Conservation (phyloP, 345 rosid species). For the Dimocarpus longan region DNA sequence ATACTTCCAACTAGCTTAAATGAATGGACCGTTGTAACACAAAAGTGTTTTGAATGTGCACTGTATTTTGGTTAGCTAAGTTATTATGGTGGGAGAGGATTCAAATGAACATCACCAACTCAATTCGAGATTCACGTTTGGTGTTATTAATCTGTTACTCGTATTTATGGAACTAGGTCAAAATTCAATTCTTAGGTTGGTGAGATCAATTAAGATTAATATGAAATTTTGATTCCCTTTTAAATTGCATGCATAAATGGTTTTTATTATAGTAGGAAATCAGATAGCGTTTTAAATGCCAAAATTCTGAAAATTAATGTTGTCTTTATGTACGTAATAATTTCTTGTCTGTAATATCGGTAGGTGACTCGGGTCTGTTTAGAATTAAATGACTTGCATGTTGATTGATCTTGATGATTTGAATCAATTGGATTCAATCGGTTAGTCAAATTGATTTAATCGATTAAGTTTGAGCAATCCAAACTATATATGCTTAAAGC, state of each 20-base stretch:
- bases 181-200: slow-evolving; percentile 17
- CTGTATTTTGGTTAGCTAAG: slow-evolving; percentile 8
- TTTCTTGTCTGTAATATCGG: background rate
- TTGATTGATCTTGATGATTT: background rate
- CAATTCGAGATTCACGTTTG: background rate
- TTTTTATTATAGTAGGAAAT: background rate
- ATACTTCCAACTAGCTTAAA: no score
- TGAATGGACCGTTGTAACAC: background rate
- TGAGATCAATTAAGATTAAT: background rate
- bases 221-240: background rate
- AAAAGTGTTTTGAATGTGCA: background rate
- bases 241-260: background rate
- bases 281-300: background rate
- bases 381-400: background rate
- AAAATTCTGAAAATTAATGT: background rate
- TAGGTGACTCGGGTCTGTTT: background rate
- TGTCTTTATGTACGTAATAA: background rate
- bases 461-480: no score
- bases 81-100: background rate
- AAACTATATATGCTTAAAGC: no score
- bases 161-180: background rate
- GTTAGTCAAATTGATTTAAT: background rate
- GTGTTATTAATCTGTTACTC: no score
- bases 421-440: no score
- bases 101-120: background rate